Percentiles rank a stretch among this genome's conserved stretches.
These are phyloP conservation scores for Diplodia mutila DNA, from an alignment of 2,329 filamentous ascomycete species.

Conservation along the genomic window DNA sequence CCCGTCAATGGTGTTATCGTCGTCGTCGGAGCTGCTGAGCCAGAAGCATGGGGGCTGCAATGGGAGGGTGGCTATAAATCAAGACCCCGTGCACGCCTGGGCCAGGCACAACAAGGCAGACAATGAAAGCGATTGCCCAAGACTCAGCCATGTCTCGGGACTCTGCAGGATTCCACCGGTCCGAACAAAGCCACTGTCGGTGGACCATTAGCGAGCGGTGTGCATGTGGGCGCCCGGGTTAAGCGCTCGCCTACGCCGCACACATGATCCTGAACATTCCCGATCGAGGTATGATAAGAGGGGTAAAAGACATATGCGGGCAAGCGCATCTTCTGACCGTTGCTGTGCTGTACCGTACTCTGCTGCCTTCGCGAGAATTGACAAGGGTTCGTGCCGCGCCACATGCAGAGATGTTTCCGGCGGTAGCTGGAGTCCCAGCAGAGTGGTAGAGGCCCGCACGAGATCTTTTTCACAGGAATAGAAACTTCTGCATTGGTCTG, in stretches of 20 bases:
- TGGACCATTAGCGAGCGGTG: conserved; percentile 1
- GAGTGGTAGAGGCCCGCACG: not conserved
- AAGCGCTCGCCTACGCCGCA: conserved; percentile 19
- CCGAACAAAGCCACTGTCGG: not conserved
- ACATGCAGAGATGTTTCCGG: not conserved
- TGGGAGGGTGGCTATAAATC: not conserved
- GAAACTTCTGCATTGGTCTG: not conserved
- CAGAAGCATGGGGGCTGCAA: not conserved
- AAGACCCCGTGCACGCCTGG: not conserved
- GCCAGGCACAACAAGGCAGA: not conserved
- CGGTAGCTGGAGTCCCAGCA: not conserved
- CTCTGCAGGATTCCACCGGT: not conserved
- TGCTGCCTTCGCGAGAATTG: not conserved
- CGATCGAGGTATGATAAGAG: not conserved
- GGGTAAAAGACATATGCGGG: not conserved
- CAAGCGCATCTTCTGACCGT: not conserved
- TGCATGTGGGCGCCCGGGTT: conserved; percentile 4
- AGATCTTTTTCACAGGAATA: not conserved
- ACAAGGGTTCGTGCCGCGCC: not conserved
- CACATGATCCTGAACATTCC: not conserved
- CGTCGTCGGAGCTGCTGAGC: not conserved
- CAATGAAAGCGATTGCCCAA: not conserved
- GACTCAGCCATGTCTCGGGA: not conserved
- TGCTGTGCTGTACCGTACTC: not conserved
- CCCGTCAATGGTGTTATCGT: not conserved